phyloP scores from a whole-genome alignment of 192 early-diverging fungal genomes.

The Obelidium mucronatum region DNA sequence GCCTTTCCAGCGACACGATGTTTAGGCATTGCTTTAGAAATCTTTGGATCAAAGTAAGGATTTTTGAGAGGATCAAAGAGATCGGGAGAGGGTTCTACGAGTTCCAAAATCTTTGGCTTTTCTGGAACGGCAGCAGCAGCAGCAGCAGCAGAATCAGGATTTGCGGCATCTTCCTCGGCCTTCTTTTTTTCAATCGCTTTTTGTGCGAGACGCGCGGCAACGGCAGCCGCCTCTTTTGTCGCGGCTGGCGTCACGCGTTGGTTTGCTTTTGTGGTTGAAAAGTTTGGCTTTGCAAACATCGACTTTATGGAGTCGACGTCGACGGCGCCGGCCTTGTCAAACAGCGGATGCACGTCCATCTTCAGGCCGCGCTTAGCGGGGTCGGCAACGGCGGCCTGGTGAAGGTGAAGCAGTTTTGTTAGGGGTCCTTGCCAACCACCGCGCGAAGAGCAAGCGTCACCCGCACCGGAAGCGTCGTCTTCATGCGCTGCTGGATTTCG shows the following conservation, averaged over 20 bases:
- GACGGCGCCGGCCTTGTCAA: slow-evolving; percentile 42
- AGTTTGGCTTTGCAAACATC: slow-evolving; percentile 65
- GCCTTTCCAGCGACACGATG: slow-evolving; percentile 45
- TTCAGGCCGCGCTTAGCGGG: slow-evolving; percentile 46
- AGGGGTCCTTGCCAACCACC: background rate
- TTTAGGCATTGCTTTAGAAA: slow-evolving; percentile 53
- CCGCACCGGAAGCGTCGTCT: slow-evolving; percentile 6
- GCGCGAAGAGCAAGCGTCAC: background rate
- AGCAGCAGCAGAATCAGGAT: too few species aligned
- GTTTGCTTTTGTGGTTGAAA: slow-evolving; percentile 72
- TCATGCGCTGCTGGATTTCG: slow-evolving; percentile 14
- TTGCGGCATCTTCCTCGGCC: slow-evolving; percentile 6
- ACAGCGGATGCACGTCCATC: slow-evolving; percentile 49
- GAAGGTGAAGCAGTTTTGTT: background rate
- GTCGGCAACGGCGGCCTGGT: slow-evolving; percentile 29
- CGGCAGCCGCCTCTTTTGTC: slow-evolving; percentile 38
- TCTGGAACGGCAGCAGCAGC: slow-evolving; percentile 35
- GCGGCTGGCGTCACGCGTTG: slow-evolving; percentile 58
- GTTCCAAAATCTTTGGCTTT: slow-evolving; percentile 59
- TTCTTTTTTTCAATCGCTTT: slow-evolving; percentile 7
- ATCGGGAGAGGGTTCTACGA: slow-evolving; percentile 54
- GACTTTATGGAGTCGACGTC: slow-evolving; percentile 60
- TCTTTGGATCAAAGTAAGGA: slow-evolving; percentile 84
- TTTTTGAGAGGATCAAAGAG: slow-evolving; percentile 79
- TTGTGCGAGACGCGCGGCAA: background rate